A percentile compares a stretch with the other conserved stretches of the same genome.
phyloP scores from a whole-genome alignment of 2,329 filamentous ascomycete genomes.

The Arthrinium puccinioides region DNA sequence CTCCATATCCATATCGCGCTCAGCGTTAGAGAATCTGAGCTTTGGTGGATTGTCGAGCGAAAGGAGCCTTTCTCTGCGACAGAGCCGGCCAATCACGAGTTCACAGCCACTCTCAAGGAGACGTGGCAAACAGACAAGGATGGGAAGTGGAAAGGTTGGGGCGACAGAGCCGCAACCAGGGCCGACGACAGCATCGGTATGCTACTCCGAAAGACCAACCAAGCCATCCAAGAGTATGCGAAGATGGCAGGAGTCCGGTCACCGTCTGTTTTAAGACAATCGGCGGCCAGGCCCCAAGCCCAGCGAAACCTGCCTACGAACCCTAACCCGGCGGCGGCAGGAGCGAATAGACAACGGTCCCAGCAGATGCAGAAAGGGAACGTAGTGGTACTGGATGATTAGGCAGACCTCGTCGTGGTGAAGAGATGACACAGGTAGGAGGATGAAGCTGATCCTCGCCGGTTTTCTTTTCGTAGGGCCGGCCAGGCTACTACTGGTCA shows the following conservation, averaged over 20 bases:
- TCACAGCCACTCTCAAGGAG: conserved; percentile 17
- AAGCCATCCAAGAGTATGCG: conserved; percentile 24
- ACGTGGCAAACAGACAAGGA: conserved; percentile 18
- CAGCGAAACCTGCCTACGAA: conserved; percentile 1
- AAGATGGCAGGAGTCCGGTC: conserved; percentile 12
- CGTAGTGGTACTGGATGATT: neutral
- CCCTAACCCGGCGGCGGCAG: conserved; percentile 5
- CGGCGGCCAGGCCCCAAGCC: conserved; percentile 10
- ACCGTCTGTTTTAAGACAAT: conserved; percentile 16
- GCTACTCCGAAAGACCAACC: conserved; percentile 40
- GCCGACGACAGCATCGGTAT: conserved; percentile 33
- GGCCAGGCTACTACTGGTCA: neutral
- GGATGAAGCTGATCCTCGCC: too few relatives aligned
- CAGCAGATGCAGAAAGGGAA: neutral
- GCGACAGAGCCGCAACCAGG: conserved; percentile 33
- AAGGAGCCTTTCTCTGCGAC: conserved; percentile 14
- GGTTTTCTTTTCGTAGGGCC: too few relatives aligned
- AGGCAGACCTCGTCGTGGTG: too few relatives aligned
- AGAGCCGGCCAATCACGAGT: conserved; percentile 18
- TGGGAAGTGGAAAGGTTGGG: conserved; percentile 19
- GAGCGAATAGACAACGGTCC: neutral
- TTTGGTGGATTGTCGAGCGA: conserved; percentile 45
- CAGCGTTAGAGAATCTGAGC: conserved; percentile 36
- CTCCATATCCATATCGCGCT: too few relatives aligned
- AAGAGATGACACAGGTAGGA: too few relatives aligned